Evolutionary conservation across 768 basidiomycete species (phyloP), one percentile per base, ranked within the genome.

Genomic region (Pisolithus microcarpus): DNA sequence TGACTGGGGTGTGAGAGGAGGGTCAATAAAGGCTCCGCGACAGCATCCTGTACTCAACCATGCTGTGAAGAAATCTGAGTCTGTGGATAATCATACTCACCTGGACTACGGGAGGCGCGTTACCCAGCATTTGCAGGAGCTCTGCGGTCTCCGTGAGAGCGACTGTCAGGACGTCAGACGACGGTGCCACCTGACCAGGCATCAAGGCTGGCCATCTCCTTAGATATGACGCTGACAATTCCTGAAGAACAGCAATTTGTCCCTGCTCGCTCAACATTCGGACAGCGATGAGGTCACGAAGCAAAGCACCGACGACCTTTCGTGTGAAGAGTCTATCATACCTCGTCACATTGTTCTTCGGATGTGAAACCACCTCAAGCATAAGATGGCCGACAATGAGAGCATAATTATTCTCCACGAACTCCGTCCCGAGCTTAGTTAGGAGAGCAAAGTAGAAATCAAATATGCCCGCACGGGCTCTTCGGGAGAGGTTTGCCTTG

Each of bases 161-260:
- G 28, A 94, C 75, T 2, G 82, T 77, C 6, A 97, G 72, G 1
- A 88, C 79, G 1, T 80, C 63, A 6, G 87, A 77, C 34, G 69
- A 72, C 0, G 92, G 89, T 0, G 85, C 78, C 18, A 72, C 71
- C 56, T 90, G 85, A 7, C 90, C 91, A 9, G 91, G 91, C 78
- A 97, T 84, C 68, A 95, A 79, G 0, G 91, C 86, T 1, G 93
- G 92, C 91, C 92, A 97, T 48, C 90, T 79, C 66, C 88, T 91
- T 52, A 96, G 71, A 64, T 91, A 96, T 4, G 78, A 73, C 34
- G 75, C 83, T 0, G 89, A 83, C 38, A 96, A 71, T 57, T 96
- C 94, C 58, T 88, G 84, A 31, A 96, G 88, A 2, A 94, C 94
- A 24, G 75, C 73, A 43, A 98, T 94, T 67, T 98, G 95, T 0